Conservation (phyloP, 169 alveolate genomes). For the Cryptosporidium viatorum region DNA sequence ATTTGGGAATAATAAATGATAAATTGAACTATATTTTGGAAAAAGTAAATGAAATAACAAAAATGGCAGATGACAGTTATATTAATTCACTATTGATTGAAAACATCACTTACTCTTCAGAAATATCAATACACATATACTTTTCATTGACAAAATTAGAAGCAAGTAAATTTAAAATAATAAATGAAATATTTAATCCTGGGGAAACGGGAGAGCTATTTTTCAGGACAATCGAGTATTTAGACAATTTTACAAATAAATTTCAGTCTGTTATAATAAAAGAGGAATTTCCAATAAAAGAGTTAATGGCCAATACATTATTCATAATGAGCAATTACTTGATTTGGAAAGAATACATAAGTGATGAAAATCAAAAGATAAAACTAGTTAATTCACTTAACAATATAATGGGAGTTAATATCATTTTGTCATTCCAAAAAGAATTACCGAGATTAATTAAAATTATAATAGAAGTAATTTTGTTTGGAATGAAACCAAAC, state of each 20-base stretch:
- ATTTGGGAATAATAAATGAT: conserved; percentile 7
- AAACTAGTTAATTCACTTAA: conserved; percentile 51
- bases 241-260: conserved; percentile 21
- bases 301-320: conserved; percentile 25
- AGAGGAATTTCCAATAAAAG: conserved; percentile 48
- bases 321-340: conserved; percentile 64
- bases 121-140: conserved; percentile 22
- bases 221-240: conserved; percentile 11
- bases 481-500: conserved; percentile 21
- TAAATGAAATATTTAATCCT: neutral
- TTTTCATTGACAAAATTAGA: conserved; percentile 15
- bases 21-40: conserved; percentile 12
- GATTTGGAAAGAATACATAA: conserved; percentile 50
- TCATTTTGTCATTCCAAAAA: conserved; percentile 38
- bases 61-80: neutral
- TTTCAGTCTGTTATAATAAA: conserved; percentile 1
- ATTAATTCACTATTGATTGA: conserved; percentile 1
- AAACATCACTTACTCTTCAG: conserved; percentile 11
- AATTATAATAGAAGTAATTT: conserved; percentile 35
- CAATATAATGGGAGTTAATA: conserved; percentile 71
- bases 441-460: conserved; percentile 49
- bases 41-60: neutral
- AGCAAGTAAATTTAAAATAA: neutral
- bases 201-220: neutral
- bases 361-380: conserved; percentile 28